Evolutionary conservation across 352 stramenopile genomes (phyloP).

Genomic region (Phytopythium montanum): DNA sequence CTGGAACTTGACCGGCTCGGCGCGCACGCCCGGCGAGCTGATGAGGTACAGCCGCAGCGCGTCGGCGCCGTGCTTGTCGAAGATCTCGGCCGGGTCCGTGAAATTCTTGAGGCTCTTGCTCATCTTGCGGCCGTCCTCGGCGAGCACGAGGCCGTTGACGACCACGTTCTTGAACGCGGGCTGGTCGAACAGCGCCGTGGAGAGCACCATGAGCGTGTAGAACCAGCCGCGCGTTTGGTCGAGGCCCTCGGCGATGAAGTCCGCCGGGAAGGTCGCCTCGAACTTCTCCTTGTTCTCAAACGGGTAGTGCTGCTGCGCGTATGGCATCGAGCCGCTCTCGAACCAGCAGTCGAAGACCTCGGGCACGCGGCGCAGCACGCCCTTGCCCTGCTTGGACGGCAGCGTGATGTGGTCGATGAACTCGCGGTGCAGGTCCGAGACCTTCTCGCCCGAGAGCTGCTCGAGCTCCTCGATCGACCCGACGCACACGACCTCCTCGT

Average conservation of each 20-base stretch:
- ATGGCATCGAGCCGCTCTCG: constrained; percentile 99
- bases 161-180: constrained; percentile 99
- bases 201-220: constrained; percentile 99
- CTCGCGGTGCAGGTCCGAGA: constrained; percentile 97
- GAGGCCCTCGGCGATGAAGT: constrained; percentile 99
- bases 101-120: constrained; percentile 99
- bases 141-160: constrained; percentile 99
- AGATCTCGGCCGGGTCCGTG: constrained; percentile 92
- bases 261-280: constrained; percentile 95
- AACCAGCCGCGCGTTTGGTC: constrained; percentile 99
- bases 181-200: constrained; percentile 98
- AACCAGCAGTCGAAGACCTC: constrained; percentile 99
- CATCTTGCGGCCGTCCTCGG: constrained; percentile 99
- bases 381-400: constrained; percentile 92
- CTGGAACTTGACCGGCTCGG: constrained; percentile 97
- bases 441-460: constrained; percentile 90
- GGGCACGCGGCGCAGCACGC: constrained; percentile 78
- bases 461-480: constrained; percentile 97
- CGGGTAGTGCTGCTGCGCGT: constrained; percentile 99
- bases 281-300: constrained; percentile 99
- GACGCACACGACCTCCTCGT: constrained; percentile 96
- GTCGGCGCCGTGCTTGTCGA: constrained; percentile 98
- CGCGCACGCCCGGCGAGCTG: constrained; percentile 99
- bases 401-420: constrained; percentile 98
- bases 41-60: constrained; percentile 99